phyloP scores from a whole-genome alignment of 2,329 filamentous ascomycete genomes.

The Parascedosporium putredinis region DNA sequence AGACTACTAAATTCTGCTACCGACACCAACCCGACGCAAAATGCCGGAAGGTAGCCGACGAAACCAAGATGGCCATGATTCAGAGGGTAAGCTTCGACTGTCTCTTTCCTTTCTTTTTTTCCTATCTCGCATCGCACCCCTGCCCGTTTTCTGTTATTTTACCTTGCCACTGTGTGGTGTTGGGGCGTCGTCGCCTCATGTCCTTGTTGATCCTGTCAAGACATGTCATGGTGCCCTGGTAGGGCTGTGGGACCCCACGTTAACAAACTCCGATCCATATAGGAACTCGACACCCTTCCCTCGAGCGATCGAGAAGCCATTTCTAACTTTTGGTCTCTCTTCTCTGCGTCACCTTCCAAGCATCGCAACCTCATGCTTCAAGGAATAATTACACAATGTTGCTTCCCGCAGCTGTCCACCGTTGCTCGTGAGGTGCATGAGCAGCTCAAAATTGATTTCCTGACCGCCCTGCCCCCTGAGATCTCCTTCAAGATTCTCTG shows the following conservation, averaged over 20 bases:
- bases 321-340: constrained; percentile 93
- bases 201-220: background rate
- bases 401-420: constrained; percentile 91
- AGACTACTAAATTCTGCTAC: constrained; percentile 90
- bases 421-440: constrained; percentile 86
- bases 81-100: constrained; percentile 60
- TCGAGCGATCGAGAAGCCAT: constrained; percentile 88
- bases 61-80: constrained; percentile 90
- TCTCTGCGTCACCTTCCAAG: constrained; percentile 88
- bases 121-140: too few relatives aligned
- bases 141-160: background rate
- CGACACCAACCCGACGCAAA: constrained; percentile 89
- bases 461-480: constrained; percentile 79
- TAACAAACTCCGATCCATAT: constrained; percentile 4
- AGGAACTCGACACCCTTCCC: constrained; percentile 75
- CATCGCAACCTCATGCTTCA: constrained; percentile 94
- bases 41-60: constrained; percentile 84
- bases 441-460: constrained; percentile 94
- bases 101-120: constrained; percentile 9
- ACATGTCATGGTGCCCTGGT: background rate
- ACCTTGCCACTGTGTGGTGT: too few relatives aligned
- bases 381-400: constrained; percentile 91
- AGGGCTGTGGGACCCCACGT: constrained; percentile 1
- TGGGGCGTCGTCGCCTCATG: too few relatives aligned
- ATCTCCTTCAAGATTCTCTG: constrained; percentile 88